Conservation (phyloP, 345 rosid genomes). For the Noccaea bulbosa region DNA sequence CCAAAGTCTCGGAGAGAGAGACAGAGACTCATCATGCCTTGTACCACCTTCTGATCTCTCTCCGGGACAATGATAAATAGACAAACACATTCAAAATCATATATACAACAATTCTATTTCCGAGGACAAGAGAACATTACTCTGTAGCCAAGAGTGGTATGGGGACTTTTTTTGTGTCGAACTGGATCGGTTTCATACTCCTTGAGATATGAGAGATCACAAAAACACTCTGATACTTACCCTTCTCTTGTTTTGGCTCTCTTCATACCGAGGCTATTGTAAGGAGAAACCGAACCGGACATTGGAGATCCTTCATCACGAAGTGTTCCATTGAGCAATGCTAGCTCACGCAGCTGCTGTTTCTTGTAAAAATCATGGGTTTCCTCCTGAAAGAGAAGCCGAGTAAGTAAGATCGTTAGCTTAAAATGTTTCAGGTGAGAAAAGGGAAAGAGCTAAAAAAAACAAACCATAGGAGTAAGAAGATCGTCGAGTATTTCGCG, state of each 20-base stretch:
- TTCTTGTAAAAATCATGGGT: constrained; percentile 95
- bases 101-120: constrained; percentile 35
- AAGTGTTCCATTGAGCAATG: constrained; percentile 87
- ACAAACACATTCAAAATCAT: constrained; percentile 31
- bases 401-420: no score
- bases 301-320: constrained; percentile 93
- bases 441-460: background rate
- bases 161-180: constrained; percentile 15
- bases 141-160: constrained; percentile 7
- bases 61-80: constrained; percentile 29
- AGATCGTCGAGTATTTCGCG: constrained; percentile 92
- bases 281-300: constrained; percentile 94
- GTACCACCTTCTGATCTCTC: constrained; percentile 21
- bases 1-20: constrained; percentile 26
- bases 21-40: constrained; percentile 30
- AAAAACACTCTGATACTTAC: constrained; percentile 16
- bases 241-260: constrained; percentile 94
- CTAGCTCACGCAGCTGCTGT: constrained; percentile 94
- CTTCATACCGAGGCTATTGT: constrained; percentile 90
- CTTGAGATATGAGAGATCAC: constrained; percentile 13
- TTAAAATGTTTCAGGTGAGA: no score
- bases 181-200: constrained; percentile 35
- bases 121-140: constrained; percentile 33
- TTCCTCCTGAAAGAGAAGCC: constrained; percentile 64
- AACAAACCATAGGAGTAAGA: constrained; percentile 81